phyloP scores from a whole-genome alignment of 225 moss, liverwort and hornwort genomes.

The Bryoerythrophyllum caledonicum region DNA sequence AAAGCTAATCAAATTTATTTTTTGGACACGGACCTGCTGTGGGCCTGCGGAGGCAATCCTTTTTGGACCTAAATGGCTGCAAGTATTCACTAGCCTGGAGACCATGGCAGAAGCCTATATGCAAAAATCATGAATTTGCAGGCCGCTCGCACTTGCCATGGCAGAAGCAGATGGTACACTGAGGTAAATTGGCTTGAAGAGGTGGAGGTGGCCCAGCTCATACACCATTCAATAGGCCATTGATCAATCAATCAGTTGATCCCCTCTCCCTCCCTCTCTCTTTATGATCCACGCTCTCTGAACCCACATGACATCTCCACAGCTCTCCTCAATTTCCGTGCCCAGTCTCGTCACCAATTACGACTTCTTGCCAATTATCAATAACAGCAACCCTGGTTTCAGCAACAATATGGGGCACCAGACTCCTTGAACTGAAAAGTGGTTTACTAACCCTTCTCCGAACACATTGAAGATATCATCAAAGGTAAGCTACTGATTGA shows the following conservation, averaged over 20 bases:
- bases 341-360: background rate
- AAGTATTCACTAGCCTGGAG: background rate
- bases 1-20: too few species aligned
- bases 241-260: conserved; percentile 20
- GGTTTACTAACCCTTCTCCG: background rate
- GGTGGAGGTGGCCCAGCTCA: conserved; percentile 1
- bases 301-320: conserved; percentile 4
- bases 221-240: background rate
- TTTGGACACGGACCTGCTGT: too few species aligned
- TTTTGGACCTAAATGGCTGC: background rate
- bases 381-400: background rate
- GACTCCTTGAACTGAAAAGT: background rate
- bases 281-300: conserved; percentile 19
- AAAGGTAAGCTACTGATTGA: too few species aligned
- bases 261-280: background rate
- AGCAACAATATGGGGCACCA: background rate
- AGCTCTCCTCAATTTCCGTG: conserved; percentile 1
- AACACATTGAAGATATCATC: too few species aligned
- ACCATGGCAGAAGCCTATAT: background rate
- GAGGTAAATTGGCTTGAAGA: background rate
- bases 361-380: background rate
- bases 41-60: too few species aligned
- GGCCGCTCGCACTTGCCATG: background rate
- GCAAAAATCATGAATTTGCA: background rate
- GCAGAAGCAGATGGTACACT: background rate